These are phyloP conservation scores for Stephania yunnanensis DNA, from an alignment of 164 flowering plant genomes.

Conservation along the genomic window DNA sequence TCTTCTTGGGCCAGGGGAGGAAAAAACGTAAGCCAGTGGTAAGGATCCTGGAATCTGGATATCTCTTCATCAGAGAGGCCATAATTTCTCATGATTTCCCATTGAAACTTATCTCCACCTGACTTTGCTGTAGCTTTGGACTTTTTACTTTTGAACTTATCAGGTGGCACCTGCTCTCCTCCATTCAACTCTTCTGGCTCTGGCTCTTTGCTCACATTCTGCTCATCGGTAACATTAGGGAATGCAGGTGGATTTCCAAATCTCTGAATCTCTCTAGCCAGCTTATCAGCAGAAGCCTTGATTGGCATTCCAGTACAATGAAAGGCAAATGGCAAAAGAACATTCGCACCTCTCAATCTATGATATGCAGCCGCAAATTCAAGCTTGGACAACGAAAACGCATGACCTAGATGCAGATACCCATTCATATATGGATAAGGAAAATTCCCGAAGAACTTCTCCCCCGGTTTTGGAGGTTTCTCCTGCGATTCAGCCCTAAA, in stretches of 20 bases:
- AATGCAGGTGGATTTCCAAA: conserved; percentile 67
- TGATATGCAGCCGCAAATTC: conserved; percentile 91
- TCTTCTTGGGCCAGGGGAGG: conserved; percentile 83
- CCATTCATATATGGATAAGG: conserved; percentile 98
- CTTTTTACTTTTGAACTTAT: conserved; percentile 61
- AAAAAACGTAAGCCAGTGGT: conserved; percentile 64
- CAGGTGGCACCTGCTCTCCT: conserved; percentile 30
- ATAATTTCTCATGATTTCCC: conserved; percentile 77
- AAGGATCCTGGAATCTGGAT: conserved; percentile 58
- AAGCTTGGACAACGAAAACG: conserved; percentile 83
- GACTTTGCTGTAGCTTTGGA: conserved; percentile 61
- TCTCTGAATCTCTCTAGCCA: conserved; percentile 43
- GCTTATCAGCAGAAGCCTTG: conserved; percentile 91
- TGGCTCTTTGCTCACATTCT: conserved; percentile 6
- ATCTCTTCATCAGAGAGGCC: conserved; percentile 73
- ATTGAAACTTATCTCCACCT: conserved; percentile 45
- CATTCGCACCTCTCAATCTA: conserved; percentile 75
- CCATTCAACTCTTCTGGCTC: conserved; percentile 29
- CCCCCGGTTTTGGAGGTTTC: conserved; percentile 46
- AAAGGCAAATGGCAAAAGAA: conserved; percentile 79
- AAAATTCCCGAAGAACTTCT: conserved; percentile 87
- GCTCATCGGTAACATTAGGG: conserved; percentile 38
- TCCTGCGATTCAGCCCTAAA: conserved; percentile 56
- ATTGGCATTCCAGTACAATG: conserved; percentile 98
- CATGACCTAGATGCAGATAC: conserved; percentile 80